Percentiles rank a stretch among this genome's conserved stretches.
These are phyloP conservation scores for Sporothrix sp. DNA, from an alignment of 2,329 filamentous ascomycete species.

Conservation along the genomic window DNA sequence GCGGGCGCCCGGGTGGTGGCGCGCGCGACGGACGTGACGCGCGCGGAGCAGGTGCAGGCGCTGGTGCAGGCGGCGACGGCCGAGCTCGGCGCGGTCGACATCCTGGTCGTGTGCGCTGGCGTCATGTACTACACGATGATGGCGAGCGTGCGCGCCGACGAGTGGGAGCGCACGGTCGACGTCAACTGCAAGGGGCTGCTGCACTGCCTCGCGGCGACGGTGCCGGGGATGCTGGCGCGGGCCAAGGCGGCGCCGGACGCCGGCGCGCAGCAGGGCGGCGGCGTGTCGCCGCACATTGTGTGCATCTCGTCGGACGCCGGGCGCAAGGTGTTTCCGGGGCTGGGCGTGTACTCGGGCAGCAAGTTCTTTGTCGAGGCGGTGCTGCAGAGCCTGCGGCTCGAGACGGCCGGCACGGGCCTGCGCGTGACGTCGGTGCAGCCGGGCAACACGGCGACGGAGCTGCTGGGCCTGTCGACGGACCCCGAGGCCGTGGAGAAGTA, in stretches of 20 bases:
- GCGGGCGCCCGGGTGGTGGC: conserved; percentile 56
- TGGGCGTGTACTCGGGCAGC: conserved; percentile 72
- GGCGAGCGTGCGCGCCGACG: conserved; percentile 61
- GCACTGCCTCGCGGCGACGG: conserved; percentile 58
- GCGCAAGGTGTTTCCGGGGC: conserved; percentile 69
- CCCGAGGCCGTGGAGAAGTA: conserved; percentile 68
- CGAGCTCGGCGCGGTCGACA: conserved; percentile 63
- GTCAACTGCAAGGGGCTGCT: conserved; percentile 80
- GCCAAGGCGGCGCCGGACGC: conserved; percentile 27
- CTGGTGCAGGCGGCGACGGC: conserved; percentile 50
- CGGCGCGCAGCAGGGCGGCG: background rate
- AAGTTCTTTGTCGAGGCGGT: conserved; percentile 83
- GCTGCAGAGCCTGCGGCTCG: conserved; percentile 62
- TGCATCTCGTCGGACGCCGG: conserved; percentile 76
- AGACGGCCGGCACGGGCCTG: conserved; percentile 64
- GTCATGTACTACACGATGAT: conserved; percentile 90
- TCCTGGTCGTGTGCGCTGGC: conserved; percentile 69
- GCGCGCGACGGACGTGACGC: conserved; percentile 63
- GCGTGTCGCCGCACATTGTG: conserved; percentile 49
- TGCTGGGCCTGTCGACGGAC: conserved; percentile 67
- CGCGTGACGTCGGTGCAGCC: conserved; percentile 68
- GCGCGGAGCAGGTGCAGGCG: conserved; percentile 53
- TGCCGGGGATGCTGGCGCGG: conserved; percentile 62
- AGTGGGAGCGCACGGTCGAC: conserved; percentile 75
- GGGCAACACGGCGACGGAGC: conserved; percentile 64